A percentile compares a stretch with the other conserved stretches of the same genome.
These are phyloP conservation scores for Phytophthora fragariaefolia DNA, from an alignment of 352 stramenopile genomes.

Conservation along the genomic window DNA sequence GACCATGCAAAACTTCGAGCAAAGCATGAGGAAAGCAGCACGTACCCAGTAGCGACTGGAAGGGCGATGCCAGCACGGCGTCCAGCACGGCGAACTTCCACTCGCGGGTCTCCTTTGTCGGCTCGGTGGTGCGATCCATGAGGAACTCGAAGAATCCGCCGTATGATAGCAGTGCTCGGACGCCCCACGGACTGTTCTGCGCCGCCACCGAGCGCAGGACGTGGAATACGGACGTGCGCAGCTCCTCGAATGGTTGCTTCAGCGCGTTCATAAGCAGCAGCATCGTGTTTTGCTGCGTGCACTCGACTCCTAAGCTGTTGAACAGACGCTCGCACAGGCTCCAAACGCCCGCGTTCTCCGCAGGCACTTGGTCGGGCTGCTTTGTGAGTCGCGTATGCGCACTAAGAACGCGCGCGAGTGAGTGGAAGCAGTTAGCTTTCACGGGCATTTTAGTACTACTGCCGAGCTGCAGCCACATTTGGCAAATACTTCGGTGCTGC, in stretches of 20 bases:
- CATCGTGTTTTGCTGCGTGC: slow-evolving; percentile 62
- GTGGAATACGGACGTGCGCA: slow-evolving; percentile 78
- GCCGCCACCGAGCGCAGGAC: slow-evolving; percentile 80
- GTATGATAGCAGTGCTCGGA: slow-evolving; percentile 71
- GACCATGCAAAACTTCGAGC: slow-evolving; percentile 10
- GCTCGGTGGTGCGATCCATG: slow-evolving; percentile 80
- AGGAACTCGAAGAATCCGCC: slow-evolving; percentile 89
- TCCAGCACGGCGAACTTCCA: slow-evolving; percentile 92
- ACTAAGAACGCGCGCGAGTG: slow-evolving; percentile 63
- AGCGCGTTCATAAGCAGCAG: slow-evolving; percentile 76
- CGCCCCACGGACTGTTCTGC: slow-evolving; percentile 82
- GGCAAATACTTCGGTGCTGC: slow-evolving; percentile 72
- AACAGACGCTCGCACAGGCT: slow-evolving; percentile 71
- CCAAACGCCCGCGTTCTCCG: slow-evolving; percentile 73
- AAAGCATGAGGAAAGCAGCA: slow-evolving; percentile 8
- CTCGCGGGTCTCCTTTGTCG: slow-evolving; percentile 84
- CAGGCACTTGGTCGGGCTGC: slow-evolving; percentile 40
- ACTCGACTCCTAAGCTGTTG: slow-evolving; percentile 61
- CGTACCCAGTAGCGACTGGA: slow-evolving; percentile 60
- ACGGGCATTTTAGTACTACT: slow-evolving; percentile 71
- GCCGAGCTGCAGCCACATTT: slow-evolving; percentile 62
- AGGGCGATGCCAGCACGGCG: slow-evolving; percentile 72
- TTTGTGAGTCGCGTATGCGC: slow-evolving; percentile 53
- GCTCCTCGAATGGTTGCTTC: slow-evolving; percentile 84
- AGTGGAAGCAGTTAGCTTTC: slow-evolving; percentile 81